Conservation (phyloP, 495 filamentous ascomycete genomes). For the Zalerion maritima region DNA sequence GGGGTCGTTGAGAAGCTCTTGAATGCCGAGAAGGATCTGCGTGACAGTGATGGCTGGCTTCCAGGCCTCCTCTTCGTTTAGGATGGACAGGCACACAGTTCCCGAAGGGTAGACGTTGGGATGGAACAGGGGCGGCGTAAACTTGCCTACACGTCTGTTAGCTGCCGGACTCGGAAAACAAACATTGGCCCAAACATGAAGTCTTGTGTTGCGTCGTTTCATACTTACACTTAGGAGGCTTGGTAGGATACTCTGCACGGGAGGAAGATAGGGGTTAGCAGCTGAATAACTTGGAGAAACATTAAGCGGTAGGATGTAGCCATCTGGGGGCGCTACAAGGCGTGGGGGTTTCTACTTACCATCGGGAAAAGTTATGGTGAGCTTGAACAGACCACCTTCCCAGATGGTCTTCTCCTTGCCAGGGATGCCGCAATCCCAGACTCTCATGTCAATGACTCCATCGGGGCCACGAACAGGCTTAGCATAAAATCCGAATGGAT, state of each 20-base stretch:
- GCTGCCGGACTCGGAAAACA: too few species aligned
- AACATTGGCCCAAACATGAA: too few species aligned
- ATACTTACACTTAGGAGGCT: constrained; percentile 94
- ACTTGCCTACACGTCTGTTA: constrained; percentile 83
- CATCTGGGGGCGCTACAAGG: constrained; percentile 2
- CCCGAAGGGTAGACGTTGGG: constrained; percentile 98
- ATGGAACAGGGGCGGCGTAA: constrained; percentile 89
- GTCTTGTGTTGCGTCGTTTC: not conserved
- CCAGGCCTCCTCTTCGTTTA: constrained; percentile 99
- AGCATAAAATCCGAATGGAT: constrained; percentile 95
- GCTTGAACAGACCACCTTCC: constrained; percentile 92
- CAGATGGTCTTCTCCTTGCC: constrained; percentile 92
- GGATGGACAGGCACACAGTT: constrained; percentile 90
- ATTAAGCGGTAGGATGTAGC: constrained; percentile 2
- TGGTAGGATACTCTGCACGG: constrained; percentile 84
- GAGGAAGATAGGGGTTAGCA: constrained; percentile 12
- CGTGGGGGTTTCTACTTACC: constrained; percentile 40
- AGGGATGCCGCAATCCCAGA: constrained; percentile 91
- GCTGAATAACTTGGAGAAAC: constrained; percentile 1
- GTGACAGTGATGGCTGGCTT: constrained; percentile 96
- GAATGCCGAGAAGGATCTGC: constrained; percentile 88
- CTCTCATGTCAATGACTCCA: constrained; percentile 80
- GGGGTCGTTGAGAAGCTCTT: constrained; percentile 88
- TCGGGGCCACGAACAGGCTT: constrained; percentile 65
- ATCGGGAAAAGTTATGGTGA: constrained; percentile 85